These are phyloP conservation scores for Komagataella pastoris DNA, from an alignment of 805 yeast genomes.

Conservation along the genomic window DNA sequence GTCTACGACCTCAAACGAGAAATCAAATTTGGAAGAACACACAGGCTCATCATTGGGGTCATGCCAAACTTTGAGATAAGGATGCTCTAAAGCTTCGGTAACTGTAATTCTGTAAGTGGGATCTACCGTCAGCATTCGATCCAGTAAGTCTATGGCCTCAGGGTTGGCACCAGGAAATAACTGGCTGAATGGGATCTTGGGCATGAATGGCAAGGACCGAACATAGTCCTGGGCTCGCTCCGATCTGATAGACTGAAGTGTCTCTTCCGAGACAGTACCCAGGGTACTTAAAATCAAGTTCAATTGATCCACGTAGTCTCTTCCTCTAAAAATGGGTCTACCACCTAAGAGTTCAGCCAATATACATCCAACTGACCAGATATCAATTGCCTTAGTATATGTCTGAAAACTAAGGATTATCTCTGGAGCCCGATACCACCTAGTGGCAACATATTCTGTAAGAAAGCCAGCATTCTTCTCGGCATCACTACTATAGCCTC, in stretches of 20 bases:
- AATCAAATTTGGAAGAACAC: conserved; percentile 73
- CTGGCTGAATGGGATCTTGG: conserved; percentile 42
- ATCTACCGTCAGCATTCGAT: conserved; percentile 67
- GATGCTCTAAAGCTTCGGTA: conserved; percentile 73
- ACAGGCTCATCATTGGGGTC: conserved; percentile 91
- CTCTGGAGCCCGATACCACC: conserved; percentile 98
- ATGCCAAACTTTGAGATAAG: conserved; percentile 75
- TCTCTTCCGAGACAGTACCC: conserved; percentile 81
- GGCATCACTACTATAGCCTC: conserved; percentile 43
- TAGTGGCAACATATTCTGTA: conserved; percentile 96
- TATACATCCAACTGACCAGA: conserved; percentile 96
- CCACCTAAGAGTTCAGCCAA: conserved; percentile 83
- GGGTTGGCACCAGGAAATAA: conserved; percentile 46
- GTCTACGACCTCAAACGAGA: conserved; percentile 73
- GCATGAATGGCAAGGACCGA: conserved; percentile 59
- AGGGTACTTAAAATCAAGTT: conserved; percentile 72
- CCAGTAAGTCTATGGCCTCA: conserved; percentile 48
- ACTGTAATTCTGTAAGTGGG: conserved; percentile 78
- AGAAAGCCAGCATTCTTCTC: conserved; percentile 66
- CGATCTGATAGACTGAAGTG: conserved; percentile 60
- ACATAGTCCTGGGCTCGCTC: conserved; percentile 85
- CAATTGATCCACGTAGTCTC: conserved; percentile 85
- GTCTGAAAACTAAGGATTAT: conserved; percentile 91
- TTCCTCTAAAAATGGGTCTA: conserved; percentile 84
- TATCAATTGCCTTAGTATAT: conserved; percentile 89